Percentiles rank a stretch among this genome's conserved stretches.
Evolutionary conservation across 169 alveolate genomes (phyloP).

Genomic region (Eimeria brunetti): DNA sequence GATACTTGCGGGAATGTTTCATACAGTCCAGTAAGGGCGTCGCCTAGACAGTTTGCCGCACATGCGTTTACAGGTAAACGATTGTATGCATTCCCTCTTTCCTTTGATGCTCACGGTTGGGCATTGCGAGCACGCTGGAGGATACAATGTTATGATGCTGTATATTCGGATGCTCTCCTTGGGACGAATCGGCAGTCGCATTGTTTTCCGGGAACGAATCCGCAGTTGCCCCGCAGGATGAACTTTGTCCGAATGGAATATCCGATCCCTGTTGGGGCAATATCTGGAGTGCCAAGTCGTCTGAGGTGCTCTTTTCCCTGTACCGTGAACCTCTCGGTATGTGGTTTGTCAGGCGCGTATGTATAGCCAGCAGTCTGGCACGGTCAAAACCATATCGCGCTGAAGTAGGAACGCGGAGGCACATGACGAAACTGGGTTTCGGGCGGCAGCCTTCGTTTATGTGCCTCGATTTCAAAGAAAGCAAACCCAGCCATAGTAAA

Average conservation of each 20-base stretch:
- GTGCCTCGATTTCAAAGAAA: background rate
- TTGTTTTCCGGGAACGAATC: background rate
- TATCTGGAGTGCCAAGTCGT: background rate
- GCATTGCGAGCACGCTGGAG: background rate
- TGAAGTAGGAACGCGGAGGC: slow-evolving; percentile 5
- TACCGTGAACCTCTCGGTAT: slow-evolving; percentile 71
- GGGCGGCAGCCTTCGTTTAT: too few relatives aligned
- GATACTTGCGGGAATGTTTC: background rate
- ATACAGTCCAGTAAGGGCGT: background rate
- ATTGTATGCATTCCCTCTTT: background rate
- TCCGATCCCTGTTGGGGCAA: background rate
- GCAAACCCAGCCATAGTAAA: background rate
- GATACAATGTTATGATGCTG: background rate
- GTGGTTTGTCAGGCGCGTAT: slow-evolving; percentile 77
- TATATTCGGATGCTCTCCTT: background rate
- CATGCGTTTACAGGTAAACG: background rate
- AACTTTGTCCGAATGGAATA: background rate
- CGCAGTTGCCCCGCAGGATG: background rate
- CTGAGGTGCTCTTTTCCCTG: slow-evolving; percentile 2
- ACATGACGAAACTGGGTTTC: background rate
- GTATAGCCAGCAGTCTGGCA: slow-evolving; percentile 77
- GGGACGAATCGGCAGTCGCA: background rate
- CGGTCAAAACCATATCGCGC: slow-evolving; percentile 78
- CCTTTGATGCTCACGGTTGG: slow-evolving; percentile 16
- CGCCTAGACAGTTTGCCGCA: background rate